Evolutionary conservation across 371 early-diverging fungal genomes (phyloP).

Genomic region (Rhizopus delemar): DNA sequence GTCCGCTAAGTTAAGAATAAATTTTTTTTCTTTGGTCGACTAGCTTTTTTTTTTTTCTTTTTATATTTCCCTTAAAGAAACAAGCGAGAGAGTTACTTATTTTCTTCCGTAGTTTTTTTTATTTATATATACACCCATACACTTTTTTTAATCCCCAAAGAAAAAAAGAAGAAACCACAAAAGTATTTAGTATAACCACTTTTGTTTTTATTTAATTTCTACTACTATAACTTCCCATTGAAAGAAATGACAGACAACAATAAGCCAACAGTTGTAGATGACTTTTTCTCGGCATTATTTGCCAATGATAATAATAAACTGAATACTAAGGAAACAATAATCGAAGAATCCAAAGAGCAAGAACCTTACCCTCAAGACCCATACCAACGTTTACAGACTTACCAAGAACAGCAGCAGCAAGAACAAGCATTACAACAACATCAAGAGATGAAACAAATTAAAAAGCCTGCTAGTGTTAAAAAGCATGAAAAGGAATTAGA

Average conservation of each 20-base stretch:
- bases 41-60: neutral
- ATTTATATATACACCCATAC: neutral
- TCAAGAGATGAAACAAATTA: conserved; percentile 8
- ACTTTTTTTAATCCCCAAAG: neutral
- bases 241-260: conserved; percentile 5
- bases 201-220: neutral
- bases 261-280: conserved; percentile 45
- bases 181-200: neutral
- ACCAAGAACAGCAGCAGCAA: neutral
- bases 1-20: neutral
- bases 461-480: neutral
- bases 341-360: conserved; percentile 13
- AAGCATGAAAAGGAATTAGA: conserved; percentile 30
- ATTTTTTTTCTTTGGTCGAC: no score
- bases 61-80: neutral
- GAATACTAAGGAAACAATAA: conserved; percentile 56
- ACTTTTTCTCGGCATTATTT: conserved; percentile 53
- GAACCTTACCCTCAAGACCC: conserved; percentile 12
- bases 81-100: neutral
- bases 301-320: conserved; percentile 25
- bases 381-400: neutral
- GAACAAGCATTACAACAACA: conserved; percentile 8
- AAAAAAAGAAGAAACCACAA: neutral
- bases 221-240: neutral
- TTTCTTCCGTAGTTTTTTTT: neutral